These are phyloP conservation scores for Fusarium mundagurra DNA, from an alignment of 2,329 filamentous ascomycete genomes.

Conservation along the genomic window DNA sequence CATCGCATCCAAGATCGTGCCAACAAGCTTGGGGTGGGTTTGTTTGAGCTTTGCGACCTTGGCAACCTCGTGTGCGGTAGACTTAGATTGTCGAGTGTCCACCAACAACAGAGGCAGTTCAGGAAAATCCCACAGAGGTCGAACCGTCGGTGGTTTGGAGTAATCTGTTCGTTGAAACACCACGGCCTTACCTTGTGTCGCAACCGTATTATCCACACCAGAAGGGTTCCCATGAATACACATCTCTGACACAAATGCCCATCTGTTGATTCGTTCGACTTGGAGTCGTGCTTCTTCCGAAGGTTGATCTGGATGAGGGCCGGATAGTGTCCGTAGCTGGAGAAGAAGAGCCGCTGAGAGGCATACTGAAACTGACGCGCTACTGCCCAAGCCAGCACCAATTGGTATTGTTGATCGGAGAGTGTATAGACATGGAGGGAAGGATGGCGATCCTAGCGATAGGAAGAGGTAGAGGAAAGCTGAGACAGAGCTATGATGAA, in stretches of 20 bases:
- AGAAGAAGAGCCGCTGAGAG: slow-evolving; percentile 84
- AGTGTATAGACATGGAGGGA: slow-evolving; percentile 86
- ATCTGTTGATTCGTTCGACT: slow-evolving; percentile 94
- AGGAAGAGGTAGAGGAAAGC: slow-evolving; percentile 94
- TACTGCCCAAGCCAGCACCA: slow-evolving; percentile 89
- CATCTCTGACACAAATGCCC: slow-evolving; percentile 97
- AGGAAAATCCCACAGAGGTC: slow-evolving; percentile 85
- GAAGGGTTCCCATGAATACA: slow-evolving; percentile 98
- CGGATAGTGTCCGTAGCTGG: slow-evolving; percentile 87
- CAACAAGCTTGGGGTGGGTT: slow-evolving; percentile 79
- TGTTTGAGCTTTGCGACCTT: slow-evolving; percentile 82
- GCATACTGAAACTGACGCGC: slow-evolving; percentile 93
- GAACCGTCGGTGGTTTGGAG: slow-evolving; percentile 78
- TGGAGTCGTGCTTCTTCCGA: slow-evolving; percentile 87
- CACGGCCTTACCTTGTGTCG: slow-evolving; percentile 92
- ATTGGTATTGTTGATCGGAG: slow-evolving; percentile 94
- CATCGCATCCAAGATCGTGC: slow-evolving; percentile 85
- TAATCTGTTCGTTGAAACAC: slow-evolving; percentile 87
- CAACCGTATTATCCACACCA: slow-evolving; percentile 95
- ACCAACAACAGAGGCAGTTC: slow-evolving; percentile 90
- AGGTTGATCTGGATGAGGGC: slow-evolving; percentile 92
- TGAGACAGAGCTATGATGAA: slow-evolving; percentile 82
- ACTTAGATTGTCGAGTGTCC: slow-evolving; percentile 88
- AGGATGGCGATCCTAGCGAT: slow-evolving; percentile 81
- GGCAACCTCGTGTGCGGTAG: slow-evolving; percentile 83